Evolutionary conservation across 257 asterid genomes (phyloP).

Genomic region (Thymus quinquecostatus): DNA sequence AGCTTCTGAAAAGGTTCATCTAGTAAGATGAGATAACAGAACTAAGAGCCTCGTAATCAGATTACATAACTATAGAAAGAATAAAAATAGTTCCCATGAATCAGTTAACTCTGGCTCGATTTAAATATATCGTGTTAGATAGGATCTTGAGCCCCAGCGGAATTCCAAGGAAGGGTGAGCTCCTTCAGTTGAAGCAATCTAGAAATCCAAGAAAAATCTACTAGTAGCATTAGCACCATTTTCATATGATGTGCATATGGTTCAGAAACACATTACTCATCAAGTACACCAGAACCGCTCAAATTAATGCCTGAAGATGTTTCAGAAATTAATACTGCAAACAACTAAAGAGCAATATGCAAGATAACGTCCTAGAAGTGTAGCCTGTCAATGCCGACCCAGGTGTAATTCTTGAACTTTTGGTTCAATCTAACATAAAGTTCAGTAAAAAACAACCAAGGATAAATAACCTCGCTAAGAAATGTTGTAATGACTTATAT

Average conservation of each 20-base stretch:
- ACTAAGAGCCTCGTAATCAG: slow-evolving; percentile 1
- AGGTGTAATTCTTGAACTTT: slow-evolving; percentile 22
- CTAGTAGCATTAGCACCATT: background rate
- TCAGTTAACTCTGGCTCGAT: background rate
- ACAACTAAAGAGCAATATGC: background rate
- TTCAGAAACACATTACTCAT: background rate
- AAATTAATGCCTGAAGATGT: background rate
- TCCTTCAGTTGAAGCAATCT: background rate
- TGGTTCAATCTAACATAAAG: slow-evolving; percentile 21
- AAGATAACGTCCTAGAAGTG: slow-evolving; percentile 14
- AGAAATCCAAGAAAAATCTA: background rate
- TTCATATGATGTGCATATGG: slow-evolving; percentile 1
- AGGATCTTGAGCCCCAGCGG: background rate
- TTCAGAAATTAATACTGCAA: slow-evolving; percentile 2
- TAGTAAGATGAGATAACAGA: background rate
- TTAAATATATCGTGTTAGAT: background rate
- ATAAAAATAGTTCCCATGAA: background rate
- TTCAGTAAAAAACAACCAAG: slow-evolving; percentile 29
- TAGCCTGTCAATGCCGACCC: slow-evolving; percentile 16
- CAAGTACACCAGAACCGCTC: background rate
- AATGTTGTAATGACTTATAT: background rate
- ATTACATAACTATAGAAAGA: background rate
- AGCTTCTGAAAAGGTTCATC: background rate
- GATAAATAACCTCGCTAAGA: slow-evolving; percentile 7
- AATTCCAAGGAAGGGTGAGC: background rate